These are phyloP conservation scores for Dendrobium huoshanense DNA, from an alignment of 106 monocot species.

Conservation along the genomic window DNA sequence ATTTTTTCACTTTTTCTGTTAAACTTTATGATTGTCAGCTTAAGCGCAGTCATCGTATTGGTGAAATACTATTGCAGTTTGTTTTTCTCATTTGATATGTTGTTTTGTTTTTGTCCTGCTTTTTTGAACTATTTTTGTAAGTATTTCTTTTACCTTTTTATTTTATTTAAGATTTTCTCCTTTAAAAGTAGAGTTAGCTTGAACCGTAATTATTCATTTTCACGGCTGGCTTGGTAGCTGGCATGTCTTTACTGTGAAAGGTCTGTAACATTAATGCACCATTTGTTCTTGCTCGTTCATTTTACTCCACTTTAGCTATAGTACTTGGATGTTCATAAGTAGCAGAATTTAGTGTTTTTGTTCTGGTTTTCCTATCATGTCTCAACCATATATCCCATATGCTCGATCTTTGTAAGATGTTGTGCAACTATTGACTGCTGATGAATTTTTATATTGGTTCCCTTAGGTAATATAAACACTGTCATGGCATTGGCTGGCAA, in stretches of 20 bases:
- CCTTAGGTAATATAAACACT: conserved; percentile 55
- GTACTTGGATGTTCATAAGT: not conserved
- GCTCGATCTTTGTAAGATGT: not conserved
- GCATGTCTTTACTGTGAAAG: not conserved
- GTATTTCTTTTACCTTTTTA: not conserved
- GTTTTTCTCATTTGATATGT: not conserved
- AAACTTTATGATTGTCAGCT: not conserved
- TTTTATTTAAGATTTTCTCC: not conserved
- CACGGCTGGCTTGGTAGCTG: not conserved
- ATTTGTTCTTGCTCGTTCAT: not conserved
- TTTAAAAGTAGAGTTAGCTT: not conserved
- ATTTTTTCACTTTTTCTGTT: not conserved
- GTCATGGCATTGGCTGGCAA: conserved; percentile 92
- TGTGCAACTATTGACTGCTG: not conserved
- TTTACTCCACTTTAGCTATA: not conserved
- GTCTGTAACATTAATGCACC: not conserved
- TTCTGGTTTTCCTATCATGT: not conserved
- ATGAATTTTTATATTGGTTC: not conserved
- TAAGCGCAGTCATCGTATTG: not conserved
- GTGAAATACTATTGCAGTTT: not conserved
- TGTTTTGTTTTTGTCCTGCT: not conserved
- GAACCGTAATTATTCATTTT: not conserved
- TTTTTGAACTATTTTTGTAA: not conserved
- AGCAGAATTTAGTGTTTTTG: not conserved
- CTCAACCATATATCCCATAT: not conserved